These are phyloP conservation scores for Lippia alba DNA, from an alignment of 305 asterid species.

Conservation along the genomic window DNA sequence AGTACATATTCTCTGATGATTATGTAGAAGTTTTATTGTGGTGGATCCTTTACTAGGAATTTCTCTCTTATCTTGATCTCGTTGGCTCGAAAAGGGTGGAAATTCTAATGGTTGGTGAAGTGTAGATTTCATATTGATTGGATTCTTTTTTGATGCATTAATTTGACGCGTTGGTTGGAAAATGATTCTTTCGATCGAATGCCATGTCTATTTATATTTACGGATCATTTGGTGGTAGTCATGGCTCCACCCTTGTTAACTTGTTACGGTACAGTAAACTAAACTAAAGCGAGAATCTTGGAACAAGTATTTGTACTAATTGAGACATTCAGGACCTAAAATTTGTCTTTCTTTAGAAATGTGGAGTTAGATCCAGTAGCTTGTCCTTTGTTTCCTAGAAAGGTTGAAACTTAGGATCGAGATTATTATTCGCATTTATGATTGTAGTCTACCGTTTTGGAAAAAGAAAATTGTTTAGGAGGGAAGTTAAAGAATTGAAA, in stretches of 20 bases:
- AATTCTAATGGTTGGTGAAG: slow-evolving; percentile 22
- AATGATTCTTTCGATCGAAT: neutral
- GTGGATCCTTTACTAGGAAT: slow-evolving; percentile 28
- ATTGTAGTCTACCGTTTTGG: neutral
- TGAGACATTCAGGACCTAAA: neutral
- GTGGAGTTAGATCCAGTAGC: slow-evolving; percentile 19
- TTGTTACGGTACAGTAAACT: neutral
- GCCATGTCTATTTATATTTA: neutral
- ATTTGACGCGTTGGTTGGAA: neutral
- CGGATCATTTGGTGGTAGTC: neutral
- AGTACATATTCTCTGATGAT: slow-evolving; percentile 6
- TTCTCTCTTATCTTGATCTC: slow-evolving; percentile 16
- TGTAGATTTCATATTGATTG: slow-evolving; percentile 2
- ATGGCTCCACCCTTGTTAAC: slow-evolving; percentile 1
- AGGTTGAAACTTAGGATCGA: neutral
- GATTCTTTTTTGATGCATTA: slow-evolving; percentile 4
- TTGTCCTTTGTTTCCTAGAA: neutral
- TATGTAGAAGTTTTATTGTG: slow-evolving; percentile 13
- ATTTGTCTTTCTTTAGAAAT: neutral
- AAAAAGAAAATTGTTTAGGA: too few species aligned
- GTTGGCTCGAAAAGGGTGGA: slow-evolving; percentile 25
- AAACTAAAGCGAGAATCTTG: neutral
- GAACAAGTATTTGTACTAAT: neutral
- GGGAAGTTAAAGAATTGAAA: too few species aligned
- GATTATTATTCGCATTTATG: neutral